These are phyloP conservation scores for Tetrapisispora taiwanensis DNA, from an alignment of 805 yeast species.

Conservation along the genomic window DNA sequence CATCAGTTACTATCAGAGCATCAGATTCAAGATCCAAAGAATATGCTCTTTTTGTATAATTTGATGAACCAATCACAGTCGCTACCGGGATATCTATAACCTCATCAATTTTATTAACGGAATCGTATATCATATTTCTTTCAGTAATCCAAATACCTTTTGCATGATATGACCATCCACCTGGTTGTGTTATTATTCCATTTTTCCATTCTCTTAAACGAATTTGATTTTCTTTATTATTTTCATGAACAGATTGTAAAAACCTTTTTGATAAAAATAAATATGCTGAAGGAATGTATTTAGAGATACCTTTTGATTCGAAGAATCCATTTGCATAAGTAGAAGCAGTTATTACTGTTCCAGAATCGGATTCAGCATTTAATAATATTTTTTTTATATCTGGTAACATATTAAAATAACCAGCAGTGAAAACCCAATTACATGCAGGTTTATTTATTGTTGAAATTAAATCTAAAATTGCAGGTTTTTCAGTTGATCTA, in stretches of 20 bases:
- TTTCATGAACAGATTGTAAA: conserved; percentile 38
- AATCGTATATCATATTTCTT: conserved; percentile 8
- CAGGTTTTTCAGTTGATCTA: conserved; percentile 72
- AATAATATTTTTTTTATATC: conserved; percentile 52
- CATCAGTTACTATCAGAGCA: conserved; percentile 67
- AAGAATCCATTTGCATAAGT: conserved; percentile 92
- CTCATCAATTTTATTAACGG: conserved; percentile 5
- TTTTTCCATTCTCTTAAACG: conserved; percentile 73
- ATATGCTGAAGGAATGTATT: conserved; percentile 79
- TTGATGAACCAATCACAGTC: conserved; percentile 85
- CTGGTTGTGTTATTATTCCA: conserved; percentile 69
- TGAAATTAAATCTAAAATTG: conserved; percentile 52
- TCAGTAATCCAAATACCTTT: conserved; percentile 87
- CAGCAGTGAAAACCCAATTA: conserved; percentile 87
- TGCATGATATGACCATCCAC: conserved; percentile 97
- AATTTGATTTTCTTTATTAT: conserved; percentile 38
- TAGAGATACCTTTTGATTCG: conserved; percentile 70
- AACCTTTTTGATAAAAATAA: conserved; percentile 64
- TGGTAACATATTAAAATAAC: conserved; percentile 87
- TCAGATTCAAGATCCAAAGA: conserved; percentile 81
- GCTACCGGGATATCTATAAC: conserved; percentile 42
- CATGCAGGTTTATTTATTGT: conserved; percentile 42
- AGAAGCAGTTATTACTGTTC: conserved; percentile 74
- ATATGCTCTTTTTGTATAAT: conserved; percentile 85
- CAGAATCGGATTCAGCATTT: conserved; percentile 37